Evolutionary conservation across 192 early-diverging fungal genomes (phyloP).

Genomic region (Spizellomyces sp.): DNA sequence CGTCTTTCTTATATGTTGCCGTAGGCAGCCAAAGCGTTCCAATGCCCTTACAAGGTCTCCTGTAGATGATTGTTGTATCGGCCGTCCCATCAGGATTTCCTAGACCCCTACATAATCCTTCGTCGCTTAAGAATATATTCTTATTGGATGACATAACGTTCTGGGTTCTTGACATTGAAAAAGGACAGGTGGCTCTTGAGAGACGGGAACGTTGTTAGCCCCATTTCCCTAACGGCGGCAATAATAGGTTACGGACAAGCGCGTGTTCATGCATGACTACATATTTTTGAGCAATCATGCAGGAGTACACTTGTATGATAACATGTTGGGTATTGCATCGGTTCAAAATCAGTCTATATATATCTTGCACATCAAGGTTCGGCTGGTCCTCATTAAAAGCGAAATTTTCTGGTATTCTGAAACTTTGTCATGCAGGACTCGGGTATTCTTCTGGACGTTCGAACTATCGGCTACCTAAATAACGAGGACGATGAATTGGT

Average conservation of each 20-base stretch:
- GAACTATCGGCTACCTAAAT: conserved; percentile 64
- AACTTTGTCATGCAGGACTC: conserved; percentile 40
- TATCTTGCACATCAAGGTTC: conserved; percentile 64
- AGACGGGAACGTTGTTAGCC: no score
- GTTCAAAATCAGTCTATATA: conserved; percentile 74
- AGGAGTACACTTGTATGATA: conserved; percentile 67
- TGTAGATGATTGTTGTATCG: conserved; percentile 63
- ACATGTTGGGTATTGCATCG: conserved; percentile 66
- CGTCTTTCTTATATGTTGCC: conserved; percentile 2
- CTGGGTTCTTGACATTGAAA: conserved; percentile 60
- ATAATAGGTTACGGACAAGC: conserved; percentile 56
- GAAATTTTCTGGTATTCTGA: neutral
- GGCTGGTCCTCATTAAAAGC: neutral
- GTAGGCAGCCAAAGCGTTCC: neutral
- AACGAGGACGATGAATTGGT: conserved; percentile 67
- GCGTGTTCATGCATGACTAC: conserved; percentile 60
- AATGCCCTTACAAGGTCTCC: neutral
- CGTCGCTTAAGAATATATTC: conserved; percentile 43
- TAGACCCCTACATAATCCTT: no score
- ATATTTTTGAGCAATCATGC: conserved; percentile 66
- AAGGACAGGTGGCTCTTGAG: conserved; percentile 52
- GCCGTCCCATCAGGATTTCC: conserved; percentile 33
- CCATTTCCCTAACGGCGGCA: neutral
- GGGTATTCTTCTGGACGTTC: conserved; percentile 58
- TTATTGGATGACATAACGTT: conserved; percentile 68